Percentiles rank a stretch among this genome's conserved stretches.
Conservation (phyloP, 148 eudicot genomes). For the Selenicereus undatus region DNA sequence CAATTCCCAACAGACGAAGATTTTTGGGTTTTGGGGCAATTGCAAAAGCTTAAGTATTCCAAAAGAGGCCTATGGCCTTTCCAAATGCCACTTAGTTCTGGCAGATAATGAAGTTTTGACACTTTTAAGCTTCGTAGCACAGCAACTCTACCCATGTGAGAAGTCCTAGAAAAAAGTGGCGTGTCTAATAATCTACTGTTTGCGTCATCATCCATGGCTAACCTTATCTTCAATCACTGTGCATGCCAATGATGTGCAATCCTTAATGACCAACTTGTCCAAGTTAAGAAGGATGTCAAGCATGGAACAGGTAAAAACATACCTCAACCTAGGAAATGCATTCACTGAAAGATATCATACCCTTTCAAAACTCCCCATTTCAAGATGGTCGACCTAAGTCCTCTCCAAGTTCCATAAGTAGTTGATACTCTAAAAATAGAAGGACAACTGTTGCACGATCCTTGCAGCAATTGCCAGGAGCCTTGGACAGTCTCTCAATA, state of each 20-base stretch:
- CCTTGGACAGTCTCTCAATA: conserved; percentile 28
- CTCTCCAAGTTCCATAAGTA: conserved; percentile 19
- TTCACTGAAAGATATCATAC: conserved; percentile 22
- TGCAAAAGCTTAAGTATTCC: conserved; percentile 18
- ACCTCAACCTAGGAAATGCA: conserved; percentile 25
- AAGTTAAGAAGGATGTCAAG: conserved; percentile 12
- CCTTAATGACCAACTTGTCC: conserved; percentile 27
- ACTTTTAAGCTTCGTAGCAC: conserved; percentile 16
- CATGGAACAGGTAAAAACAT: conserved; percentile 20
- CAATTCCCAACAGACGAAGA: conserved; percentile 18
- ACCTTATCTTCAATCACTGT: conserved; percentile 3
- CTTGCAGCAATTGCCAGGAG: background rate
- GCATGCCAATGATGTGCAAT: conserved; percentile 23
- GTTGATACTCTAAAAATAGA: conserved; percentile 22
- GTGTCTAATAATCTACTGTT: too few relatives aligned
- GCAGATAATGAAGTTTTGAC: conserved; percentile 24
- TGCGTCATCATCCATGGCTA: background rate
- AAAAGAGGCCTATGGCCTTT: conserved; percentile 17
- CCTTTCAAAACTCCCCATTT: conserved; percentile 18
- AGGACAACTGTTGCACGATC: background rate
- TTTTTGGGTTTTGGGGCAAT: conserved; percentile 21
- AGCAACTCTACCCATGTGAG: too few relatives aligned
- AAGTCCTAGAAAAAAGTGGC: too few relatives aligned
- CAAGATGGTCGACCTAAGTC: conserved; percentile 1
- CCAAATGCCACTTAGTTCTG: conserved; percentile 19